Base-by-base conservation (phyloP, 805 yeast species). In the Cyberlindnera mississippiensis region DNA sequence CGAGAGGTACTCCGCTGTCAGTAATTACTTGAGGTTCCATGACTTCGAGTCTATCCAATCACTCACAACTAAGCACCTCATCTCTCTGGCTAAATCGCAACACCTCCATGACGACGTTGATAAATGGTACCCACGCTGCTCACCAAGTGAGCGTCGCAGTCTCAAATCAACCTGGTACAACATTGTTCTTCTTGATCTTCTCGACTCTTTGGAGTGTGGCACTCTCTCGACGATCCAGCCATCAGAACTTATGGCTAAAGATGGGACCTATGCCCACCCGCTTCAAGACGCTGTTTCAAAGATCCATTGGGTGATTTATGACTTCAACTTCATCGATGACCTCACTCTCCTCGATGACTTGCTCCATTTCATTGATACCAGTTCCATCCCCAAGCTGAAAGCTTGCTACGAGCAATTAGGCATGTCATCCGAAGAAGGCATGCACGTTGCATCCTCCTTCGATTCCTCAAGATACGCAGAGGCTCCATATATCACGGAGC, bases 81-180 rank as follows among this genome's bases (percentile, higher is more conserved):
- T 44, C 15, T n/a, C 44, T 3, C 4, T 37, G 29, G 47, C 44
- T 18, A 44, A 37, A 15, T n/a, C 26, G 13, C 47, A 44, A 33
- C 47, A 44, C 12, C 30, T 44, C 14, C 32, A 44, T 19, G 47
- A 36, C 11, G 41, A 44, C 26, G 20, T 44, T 26, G 44, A 44
- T 8, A 18, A 20, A 3, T 40, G 34, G 35, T 40, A 36, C 26
- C 41, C 47, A 6, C 26, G 36, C 11, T 19, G 22, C 17, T 17
- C 47, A 3, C 17, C 19, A 1, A 26, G 28, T 5, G 37, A 32
- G 20, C n/a, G 33, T 5, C 30, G 41, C 7, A 28, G 39, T 11
- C 35, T 39, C 20, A 44, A 31, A 20, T 44, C 47, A 2, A 4
- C 39, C n/a, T 44, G 47, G 47, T 30, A 35, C 19, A 44, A 39